Evolutionary conservation across 768 basidiomycete species (phyloP).

Genomic region (Fomitopsis pulvina): DNA sequence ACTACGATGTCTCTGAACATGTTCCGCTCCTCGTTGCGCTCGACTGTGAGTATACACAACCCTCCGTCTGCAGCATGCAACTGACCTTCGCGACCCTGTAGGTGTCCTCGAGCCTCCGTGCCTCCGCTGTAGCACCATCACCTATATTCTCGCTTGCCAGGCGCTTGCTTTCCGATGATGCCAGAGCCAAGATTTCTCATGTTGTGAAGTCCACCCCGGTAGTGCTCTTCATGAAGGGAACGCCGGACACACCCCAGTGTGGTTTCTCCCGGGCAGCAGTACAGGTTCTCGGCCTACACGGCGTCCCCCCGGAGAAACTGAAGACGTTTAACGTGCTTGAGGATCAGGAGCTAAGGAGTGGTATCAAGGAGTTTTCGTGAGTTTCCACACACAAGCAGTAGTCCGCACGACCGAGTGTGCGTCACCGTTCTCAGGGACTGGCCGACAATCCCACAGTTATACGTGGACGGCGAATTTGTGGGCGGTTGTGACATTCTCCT

Average conservation of each 20-base stretch:
- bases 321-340: constrained; percentile 87
- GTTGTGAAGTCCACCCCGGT: constrained; percentile 74
- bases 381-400: constrained; percentile 20
- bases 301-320: constrained; percentile 74
- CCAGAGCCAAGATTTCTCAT: constrained; percentile 56
- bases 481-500: constrained; percentile 96
- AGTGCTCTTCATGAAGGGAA: constrained; percentile 99
- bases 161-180: constrained; percentile 58
- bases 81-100: not conserved
- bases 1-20: constrained; percentile 20
- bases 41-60: constrained; percentile 32
- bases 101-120: constrained; percentile 1
- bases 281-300: constrained; percentile 82
- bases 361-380: constrained; percentile 96
- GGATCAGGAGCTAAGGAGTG: constrained; percentile 74
- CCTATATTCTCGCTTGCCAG: constrained; percentile 21
- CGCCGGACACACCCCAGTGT: constrained; percentile 78
- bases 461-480: constrained; percentile 91
- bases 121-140: constrained; percentile 13
- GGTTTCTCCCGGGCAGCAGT: constrained; percentile 94
- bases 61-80: not conserved
- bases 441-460: constrained; percentile 97
- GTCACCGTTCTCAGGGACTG: constrained; percentile 61
- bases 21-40: constrained; percentile 40
- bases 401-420: not conserved